Conservation (phyloP, 192 early-diverging fungal genomes). For the Linnemannia exigua region DNA sequence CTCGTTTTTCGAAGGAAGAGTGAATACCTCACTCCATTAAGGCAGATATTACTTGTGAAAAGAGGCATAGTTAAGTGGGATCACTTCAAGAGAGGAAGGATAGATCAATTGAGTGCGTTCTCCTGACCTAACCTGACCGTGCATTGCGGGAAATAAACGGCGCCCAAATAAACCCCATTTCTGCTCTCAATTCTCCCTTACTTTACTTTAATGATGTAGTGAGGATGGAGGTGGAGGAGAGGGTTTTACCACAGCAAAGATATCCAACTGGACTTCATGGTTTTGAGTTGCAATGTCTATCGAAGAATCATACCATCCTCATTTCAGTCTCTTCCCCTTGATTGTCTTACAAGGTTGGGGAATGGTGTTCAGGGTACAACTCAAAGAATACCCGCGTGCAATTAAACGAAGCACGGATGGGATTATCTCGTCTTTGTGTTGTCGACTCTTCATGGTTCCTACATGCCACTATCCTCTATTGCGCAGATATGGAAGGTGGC, state of each 20-base stretch:
- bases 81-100: too few species aligned
- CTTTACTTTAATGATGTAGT: background rate
- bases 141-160: background rate
- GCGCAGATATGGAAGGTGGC: background rate
- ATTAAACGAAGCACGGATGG: background rate
- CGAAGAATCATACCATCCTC: background rate
- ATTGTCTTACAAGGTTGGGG: background rate
- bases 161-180: background rate
- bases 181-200: background rate
- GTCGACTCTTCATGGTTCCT: background rate
- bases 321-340: background rate
- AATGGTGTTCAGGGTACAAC: background rate
- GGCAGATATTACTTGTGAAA: too few species aligned
- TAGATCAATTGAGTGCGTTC: too few species aligned
- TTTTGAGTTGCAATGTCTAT: background rate
- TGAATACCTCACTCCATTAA: too few species aligned
- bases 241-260: background rate
- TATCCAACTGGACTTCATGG: background rate
- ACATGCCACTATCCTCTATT: background rate
- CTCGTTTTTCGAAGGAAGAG: background rate
- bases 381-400: background rate
- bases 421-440: too few species aligned
- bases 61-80: too few species aligned
- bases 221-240: background rate
- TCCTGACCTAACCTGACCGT: background rate